Conservation (phyloP, 257 asterid genomes). For the Coffea canephora region DNA sequence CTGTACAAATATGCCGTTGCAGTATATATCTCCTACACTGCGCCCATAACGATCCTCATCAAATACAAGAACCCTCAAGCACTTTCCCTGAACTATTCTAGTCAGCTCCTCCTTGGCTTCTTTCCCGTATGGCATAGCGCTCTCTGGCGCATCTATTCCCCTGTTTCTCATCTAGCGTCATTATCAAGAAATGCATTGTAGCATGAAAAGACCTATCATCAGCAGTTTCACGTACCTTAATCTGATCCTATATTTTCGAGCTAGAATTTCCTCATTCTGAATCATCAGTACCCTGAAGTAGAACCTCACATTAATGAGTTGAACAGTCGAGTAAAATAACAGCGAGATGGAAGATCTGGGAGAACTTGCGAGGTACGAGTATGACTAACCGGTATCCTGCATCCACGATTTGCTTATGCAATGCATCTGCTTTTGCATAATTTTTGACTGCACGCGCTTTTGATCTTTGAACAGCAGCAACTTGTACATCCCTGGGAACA, state of each 20-base stretch:
- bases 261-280: constrained; percentile 71
- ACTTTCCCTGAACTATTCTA: constrained; percentile 61
- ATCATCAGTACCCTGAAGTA: constrained; percentile 54
- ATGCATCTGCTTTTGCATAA: constrained; percentile 62
- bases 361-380: background rate
- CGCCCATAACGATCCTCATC: constrained; percentile 87
- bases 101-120: constrained; percentile 74
- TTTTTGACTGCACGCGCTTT: constrained; percentile 64
- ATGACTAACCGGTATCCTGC: constrained; percentile 67
- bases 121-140: constrained; percentile 80
- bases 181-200: background rate
- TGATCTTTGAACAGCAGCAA: constrained; percentile 59
- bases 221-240: constrained; percentile 50
- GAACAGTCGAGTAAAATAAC: background rate
- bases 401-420: constrained; percentile 65
- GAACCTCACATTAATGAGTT: constrained; percentile 1
- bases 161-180: constrained; percentile 33
- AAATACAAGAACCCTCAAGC: constrained; percentile 59
- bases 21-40: constrained; percentile 73
- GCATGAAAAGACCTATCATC: background rate
- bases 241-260: constrained; percentile 80
- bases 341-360: background rate
- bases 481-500: constrained; percentile 63
- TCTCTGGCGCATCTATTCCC: constrained; percentile 96
- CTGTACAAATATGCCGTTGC: constrained; percentile 91